Base-by-base conservation (phyloP, 2,329 filamentous ascomycete genomes). In the Sarocladiaceae sp. region DNA sequence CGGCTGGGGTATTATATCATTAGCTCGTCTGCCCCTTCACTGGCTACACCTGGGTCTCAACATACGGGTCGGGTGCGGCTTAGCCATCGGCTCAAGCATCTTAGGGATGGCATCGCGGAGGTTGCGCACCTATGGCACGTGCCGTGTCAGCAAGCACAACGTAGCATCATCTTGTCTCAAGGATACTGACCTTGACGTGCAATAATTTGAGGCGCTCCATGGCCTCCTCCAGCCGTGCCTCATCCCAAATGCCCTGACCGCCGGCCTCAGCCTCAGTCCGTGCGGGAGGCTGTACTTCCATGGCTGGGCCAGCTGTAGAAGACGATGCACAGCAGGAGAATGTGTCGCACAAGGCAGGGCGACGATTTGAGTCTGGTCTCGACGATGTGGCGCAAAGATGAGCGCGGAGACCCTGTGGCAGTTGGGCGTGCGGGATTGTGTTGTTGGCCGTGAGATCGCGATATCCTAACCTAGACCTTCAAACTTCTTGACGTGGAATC, bases 21-120 rank as follows among this genome's bases (percentile, higher is more conserved):
- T 6, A 18, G 15, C 11, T 5, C 10, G 37, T 41, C 9, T 27
- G 24, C 9, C 9, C 10, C 11, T 4, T 15, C 5, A 18, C 15
- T 20, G 16, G n/a, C 23, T 41, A 6, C 4, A 20, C 19, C 23
- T n/a, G 24, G 33, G 7, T 42, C 29, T 19, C 27, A 32, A 60
- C 70, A 50, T 72, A 82, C 78, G 71, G 29, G 72, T 67, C 24
- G 70, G 60, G 35, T 73, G 67, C 48, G 72, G 70, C 44, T 65
- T 61, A 5, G 69, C 66, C 50, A 82, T 55, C 15, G 76, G 72
- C 33, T 73, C 70, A 33, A 66, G 54, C 53, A 65, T 66, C 43
- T 55, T 59, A 12, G 63, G 61, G 39, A 67, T 65, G 35, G 59
- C 61, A 47, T 64, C 61, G 27, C 63, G 57, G 15, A 67, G 51